These are phyloP conservation scores for Rheum nobile DNA, from an alignment of 148 eudicot species.

Conservation along the genomic window DNA sequence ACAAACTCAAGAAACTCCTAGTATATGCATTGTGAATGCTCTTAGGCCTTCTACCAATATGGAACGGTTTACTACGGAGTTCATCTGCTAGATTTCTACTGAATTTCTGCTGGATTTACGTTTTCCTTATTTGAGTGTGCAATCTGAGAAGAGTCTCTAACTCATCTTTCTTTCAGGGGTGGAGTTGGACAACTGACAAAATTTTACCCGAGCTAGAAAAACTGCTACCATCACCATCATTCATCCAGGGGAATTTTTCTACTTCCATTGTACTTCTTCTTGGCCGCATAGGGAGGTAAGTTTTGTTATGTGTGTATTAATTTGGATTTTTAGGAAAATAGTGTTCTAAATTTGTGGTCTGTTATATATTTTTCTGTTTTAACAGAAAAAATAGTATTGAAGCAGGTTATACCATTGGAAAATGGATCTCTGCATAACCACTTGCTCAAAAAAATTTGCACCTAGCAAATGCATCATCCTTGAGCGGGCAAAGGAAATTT, in stretches of 20 bases:
- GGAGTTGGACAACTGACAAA: constrained; percentile 50
- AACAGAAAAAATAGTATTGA: background rate
- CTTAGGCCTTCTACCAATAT: background rate
- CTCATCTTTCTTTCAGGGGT: constrained; percentile 34
- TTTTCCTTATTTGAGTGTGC: background rate
- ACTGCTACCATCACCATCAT: constrained; percentile 34
- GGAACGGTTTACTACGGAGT: background rate
- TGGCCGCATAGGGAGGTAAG: constrained; percentile 67
- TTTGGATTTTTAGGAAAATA: background rate
- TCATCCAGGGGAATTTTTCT: constrained; percentile 17
- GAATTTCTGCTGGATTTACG: background rate
- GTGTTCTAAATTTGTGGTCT: background rate
- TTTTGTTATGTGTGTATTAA: background rate
- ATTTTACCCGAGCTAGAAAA: constrained; percentile 32
- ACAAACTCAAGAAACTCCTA: too few relatives aligned
- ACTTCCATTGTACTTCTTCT: constrained; percentile 37
- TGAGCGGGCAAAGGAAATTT: too few relatives aligned
- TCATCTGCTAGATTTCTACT: background rate
- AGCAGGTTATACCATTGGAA: background rate
- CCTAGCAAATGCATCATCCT: background rate
- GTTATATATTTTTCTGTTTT: background rate
- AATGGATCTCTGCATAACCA: background rate
- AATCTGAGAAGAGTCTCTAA: background rate
- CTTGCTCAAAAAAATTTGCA: background rate
- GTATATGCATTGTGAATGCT: background rate